A percentile compares a stretch with the other conserved stretches of the same genome.
These are phyloP conservation scores for Curvularia verruculosa DNA, from an alignment of 2,329 filamentous ascomycete genomes.

Conservation along the genomic window DNA sequence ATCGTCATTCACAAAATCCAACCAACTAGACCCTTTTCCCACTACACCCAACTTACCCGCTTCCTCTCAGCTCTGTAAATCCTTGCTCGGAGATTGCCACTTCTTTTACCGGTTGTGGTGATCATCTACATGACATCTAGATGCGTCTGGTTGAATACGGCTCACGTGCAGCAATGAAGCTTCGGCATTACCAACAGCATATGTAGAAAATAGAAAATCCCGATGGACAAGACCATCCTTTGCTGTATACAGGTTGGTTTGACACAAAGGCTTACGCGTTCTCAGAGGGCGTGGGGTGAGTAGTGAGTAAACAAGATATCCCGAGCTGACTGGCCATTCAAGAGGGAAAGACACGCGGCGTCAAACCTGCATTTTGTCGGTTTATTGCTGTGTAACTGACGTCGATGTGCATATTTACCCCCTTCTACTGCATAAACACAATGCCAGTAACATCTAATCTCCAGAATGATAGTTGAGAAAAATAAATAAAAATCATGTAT, in stretches of 20 bases:
- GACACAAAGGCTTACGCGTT: conserved; percentile 38
- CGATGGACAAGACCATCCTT: neutral
- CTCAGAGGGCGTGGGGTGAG: neutral
- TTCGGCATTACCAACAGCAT: conserved; percentile 20
- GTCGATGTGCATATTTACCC: neutral
- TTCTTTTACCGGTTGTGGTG: conserved; percentile 6
- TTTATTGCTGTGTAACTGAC: neutral
- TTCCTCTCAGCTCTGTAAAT: neutral
- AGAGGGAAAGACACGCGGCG: neutral
- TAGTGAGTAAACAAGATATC: neutral
- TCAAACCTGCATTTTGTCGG: neutral
- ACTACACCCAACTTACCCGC: neutral
- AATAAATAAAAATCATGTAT: neutral
- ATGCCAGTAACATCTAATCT: neutral
- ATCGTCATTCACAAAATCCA: neutral
- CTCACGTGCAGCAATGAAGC: conserved; percentile 11
- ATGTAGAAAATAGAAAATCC: neutral
- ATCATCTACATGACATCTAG: conserved; percentile 6
- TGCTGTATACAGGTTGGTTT: conserved; percentile 31
- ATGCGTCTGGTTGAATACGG: conserved; percentile 4
- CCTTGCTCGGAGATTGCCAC: conserved; percentile 6
- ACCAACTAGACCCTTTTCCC: neutral
- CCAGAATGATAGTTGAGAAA: neutral
- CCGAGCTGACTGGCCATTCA: conserved; percentile 4
- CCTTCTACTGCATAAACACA: neutral